These are phyloP conservation scores for Xylaria curta DNA, from an alignment of 495 filamentous ascomycete species.

Conservation along the genomic window DNA sequence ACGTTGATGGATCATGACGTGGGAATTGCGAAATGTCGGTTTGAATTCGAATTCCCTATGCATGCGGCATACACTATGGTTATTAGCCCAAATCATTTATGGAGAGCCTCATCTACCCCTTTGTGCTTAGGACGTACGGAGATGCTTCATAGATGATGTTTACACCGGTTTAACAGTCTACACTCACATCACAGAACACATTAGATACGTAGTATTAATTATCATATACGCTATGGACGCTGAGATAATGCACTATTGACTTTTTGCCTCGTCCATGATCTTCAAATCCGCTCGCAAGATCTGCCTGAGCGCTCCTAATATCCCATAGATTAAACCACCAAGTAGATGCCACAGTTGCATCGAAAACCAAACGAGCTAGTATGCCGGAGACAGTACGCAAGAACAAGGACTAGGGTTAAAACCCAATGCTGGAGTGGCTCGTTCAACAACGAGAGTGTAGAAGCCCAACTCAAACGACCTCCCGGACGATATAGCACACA, in stretches of 20 bases:
- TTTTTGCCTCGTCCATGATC: constrained; percentile 16
- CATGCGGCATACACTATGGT: background rate
- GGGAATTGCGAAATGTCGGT: too few relatives aligned
- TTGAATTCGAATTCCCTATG: background rate
- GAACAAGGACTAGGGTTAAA: background rate
- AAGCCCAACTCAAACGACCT: background rate
- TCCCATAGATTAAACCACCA: constrained; percentile 3
- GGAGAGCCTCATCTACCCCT: background rate
- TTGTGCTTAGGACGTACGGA: background rate
- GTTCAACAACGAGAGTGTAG: background rate
- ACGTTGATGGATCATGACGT: background rate
- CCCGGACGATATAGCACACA: background rate
- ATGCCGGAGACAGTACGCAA: background rate
- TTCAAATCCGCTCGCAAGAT: background rate
- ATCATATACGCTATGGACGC: background rate
- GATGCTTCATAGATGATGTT: background rate
- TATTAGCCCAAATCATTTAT: background rate
- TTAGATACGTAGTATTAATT: background rate
- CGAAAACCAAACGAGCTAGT: background rate
- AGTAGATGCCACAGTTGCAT: background rate
- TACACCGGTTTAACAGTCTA: background rate
- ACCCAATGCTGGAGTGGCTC: background rate
- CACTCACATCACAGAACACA: background rate
- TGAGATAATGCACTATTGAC: background rate
- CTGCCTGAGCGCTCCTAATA: background rate